Conservation (phyloP, 1,284 basidiomycete genomes). For the Marasmius tenuissimus region DNA sequence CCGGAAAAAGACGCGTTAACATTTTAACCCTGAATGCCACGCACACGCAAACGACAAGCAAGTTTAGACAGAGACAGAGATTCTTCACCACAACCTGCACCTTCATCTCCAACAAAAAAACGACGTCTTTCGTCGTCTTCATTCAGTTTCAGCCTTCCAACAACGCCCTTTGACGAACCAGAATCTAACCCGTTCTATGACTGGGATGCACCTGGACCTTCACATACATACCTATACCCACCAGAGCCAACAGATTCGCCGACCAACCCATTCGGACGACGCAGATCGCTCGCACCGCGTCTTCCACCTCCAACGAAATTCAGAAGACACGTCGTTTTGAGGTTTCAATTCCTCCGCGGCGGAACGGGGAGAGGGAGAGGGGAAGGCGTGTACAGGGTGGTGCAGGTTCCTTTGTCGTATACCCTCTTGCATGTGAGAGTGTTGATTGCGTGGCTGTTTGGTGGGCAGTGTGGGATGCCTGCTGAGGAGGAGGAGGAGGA, state of each 20-base stretch:
- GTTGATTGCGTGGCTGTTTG: constrained; percentile 64
- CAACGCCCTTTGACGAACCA: too few relatives aligned
- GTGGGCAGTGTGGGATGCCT: constrained; percentile 22
- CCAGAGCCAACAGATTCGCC: constrained; percentile 48
- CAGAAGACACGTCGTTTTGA: constrained; percentile 60
- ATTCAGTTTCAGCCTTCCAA: too few relatives aligned
- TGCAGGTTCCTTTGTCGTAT: constrained; percentile 70
- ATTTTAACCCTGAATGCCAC: too few relatives aligned
- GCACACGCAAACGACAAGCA: too few relatives aligned
- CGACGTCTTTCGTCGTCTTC: too few relatives aligned
- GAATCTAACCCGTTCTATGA: too few relatives aligned
- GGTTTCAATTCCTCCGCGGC: constrained; percentile 57
- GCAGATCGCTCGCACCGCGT: constrained; percentile 23
- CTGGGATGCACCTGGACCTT: too few relatives aligned
- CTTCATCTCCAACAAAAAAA: too few relatives aligned
- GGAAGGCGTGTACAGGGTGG: constrained; percentile 61
- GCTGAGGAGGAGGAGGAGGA: constrained; percentile 24
- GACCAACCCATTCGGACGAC: constrained; percentile 54
- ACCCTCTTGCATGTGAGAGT: constrained; percentile 65
- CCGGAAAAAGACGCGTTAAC: too few relatives aligned
- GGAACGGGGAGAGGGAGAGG: constrained; percentile 21
- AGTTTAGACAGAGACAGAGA: too few relatives aligned
- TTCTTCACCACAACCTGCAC: too few relatives aligned
- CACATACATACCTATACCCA: constrained; percentile 2
- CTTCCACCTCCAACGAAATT: constrained; percentile 37